Percentiles rank a stretch among this genome's conserved stretches.
These are phyloP conservation scores for Centrapalus pauciflorus DNA, from an alignment of 129 eudicot genomes.

Conservation along the genomic window DNA sequence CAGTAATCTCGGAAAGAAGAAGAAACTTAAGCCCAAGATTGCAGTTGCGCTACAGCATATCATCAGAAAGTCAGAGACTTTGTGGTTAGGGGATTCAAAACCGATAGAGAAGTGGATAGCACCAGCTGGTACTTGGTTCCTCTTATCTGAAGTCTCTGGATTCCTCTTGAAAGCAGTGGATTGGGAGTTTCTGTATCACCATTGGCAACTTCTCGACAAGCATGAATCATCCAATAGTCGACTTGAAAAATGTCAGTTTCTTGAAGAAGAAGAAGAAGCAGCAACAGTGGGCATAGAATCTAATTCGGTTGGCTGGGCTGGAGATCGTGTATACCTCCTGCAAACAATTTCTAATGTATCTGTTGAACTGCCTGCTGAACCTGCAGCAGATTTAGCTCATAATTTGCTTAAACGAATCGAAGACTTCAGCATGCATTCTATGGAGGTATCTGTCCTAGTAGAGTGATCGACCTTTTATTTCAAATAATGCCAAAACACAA, in stretches of 20 bases:
- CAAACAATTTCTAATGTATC: constrained; percentile 92
- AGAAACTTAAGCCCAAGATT: constrained; percentile 57
- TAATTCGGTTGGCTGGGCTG: constrained; percentile 75
- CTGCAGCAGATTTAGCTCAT: constrained; percentile 88
- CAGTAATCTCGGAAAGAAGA: constrained; percentile 79
- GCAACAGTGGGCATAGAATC: constrained; percentile 38
- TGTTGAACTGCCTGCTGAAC: constrained; percentile 83
- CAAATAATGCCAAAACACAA: neutral
- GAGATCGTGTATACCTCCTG: constrained; percentile 81
- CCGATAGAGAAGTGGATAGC: constrained; percentile 91
- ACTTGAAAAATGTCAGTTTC: constrained; percentile 12
- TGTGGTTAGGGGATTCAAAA: constrained; percentile 58
- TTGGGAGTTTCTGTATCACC: constrained; percentile 90
- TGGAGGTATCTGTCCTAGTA: constrained; percentile 56
- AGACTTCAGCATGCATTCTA: constrained; percentile 85
- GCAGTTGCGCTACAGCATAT: constrained; percentile 71
- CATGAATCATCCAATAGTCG: constrained; percentile 31
- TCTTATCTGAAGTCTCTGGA: constrained; percentile 79
- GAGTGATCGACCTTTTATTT: neutral
- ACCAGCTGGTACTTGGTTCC: constrained; percentile 90
- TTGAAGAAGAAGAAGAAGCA: constrained; percentile 18
- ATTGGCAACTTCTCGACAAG: constrained; percentile 90
- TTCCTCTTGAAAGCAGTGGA: constrained; percentile 73
- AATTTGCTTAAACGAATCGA: constrained; percentile 77
- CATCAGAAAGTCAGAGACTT: constrained; percentile 65